A percentile compares a stretch with the other conserved stretches of the same genome.
These are phyloP conservation scores for Leccinum pachyderme DNA, from an alignment of 1,284 basidiomycete species.

Conservation along the genomic window DNA sequence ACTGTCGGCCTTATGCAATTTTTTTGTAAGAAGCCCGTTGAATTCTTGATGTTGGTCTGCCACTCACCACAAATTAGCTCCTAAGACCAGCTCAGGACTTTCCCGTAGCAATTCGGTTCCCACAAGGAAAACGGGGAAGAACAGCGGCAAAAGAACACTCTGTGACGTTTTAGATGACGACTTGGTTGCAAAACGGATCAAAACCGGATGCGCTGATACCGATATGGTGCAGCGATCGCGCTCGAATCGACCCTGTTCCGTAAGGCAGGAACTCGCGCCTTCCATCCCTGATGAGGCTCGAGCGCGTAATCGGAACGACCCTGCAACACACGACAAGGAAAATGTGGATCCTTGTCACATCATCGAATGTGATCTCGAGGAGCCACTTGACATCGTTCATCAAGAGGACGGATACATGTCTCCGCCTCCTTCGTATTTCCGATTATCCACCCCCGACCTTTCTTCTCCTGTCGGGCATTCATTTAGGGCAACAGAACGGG, in stretches of 20 bases:
- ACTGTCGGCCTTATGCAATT: conserved; percentile 53
- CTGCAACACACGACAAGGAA: conserved; percentile 35
- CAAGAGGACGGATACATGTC: conserved; percentile 81
- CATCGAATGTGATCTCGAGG: conserved; percentile 28
- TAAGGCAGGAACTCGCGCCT: conserved; percentile 14
- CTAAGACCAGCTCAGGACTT: conserved; percentile 39
- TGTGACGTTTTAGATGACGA: conserved; percentile 68
- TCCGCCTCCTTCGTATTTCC: conserved; percentile 52
- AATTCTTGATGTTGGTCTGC: conserved; percentile 27
- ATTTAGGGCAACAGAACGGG: conserved; percentile 12
- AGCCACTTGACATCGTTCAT: conserved; percentile 35
- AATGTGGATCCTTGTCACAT: conserved; percentile 39
- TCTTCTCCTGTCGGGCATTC: conserved; percentile 52
- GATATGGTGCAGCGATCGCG: conserved; percentile 35
- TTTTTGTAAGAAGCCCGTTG: conserved; percentile 50
- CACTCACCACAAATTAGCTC: conserved; percentile 38
- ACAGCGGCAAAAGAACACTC: conserved; percentile 72
- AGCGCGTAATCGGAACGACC: conserved; percentile 45
- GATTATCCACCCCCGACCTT: conserved; percentile 54
- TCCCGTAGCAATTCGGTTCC: conserved; percentile 31
- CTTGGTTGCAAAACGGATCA: conserved; percentile 49
- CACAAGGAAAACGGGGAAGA: conserved; percentile 44
- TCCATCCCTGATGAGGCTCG: conserved; percentile 17
- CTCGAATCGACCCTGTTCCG: conserved; percentile 17
- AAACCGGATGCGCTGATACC: conserved; percentile 28